These are phyloP conservation scores for Rhodomyrtus psidioides DNA, from an alignment of 441 rosid species.

Conservation along the genomic window DNA sequence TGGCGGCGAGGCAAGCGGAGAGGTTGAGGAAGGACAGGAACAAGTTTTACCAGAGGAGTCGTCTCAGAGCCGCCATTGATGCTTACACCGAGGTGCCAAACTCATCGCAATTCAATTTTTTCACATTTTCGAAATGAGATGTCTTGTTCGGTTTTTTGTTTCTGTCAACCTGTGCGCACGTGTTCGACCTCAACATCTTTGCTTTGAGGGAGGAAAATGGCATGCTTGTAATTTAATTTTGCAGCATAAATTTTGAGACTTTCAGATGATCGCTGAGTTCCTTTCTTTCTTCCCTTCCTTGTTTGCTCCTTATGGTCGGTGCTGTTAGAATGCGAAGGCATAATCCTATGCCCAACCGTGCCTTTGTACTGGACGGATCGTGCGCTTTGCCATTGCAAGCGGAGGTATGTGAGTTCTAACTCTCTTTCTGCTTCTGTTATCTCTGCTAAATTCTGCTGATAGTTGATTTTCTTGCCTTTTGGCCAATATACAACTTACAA, in stretches of 20 bases:
- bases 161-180: background rate
- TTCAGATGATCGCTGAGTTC: background rate
- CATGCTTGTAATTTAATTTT: too few species aligned
- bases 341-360: slow-evolving; percentile 71
- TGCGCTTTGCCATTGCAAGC: slow-evolving; percentile 74
- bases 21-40: slow-evolving; percentile 57
- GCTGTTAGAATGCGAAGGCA: slow-evolving; percentile 32
- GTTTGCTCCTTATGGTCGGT: background rate
- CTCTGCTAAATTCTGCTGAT: background rate
- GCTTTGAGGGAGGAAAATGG: too few species aligned
- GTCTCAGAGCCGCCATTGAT: slow-evolving; percentile 92
- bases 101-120: background rate
- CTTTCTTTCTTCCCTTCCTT: background rate
- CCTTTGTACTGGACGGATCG: slow-evolving; percentile 91
- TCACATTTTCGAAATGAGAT: background rate
- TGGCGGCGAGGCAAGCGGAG: slow-evolving; percentile 70
- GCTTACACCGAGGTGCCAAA: slow-evolving; percentile 79
- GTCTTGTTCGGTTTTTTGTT: background rate
- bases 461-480: background rate
- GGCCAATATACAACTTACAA: background rate
- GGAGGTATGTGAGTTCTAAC: slow-evolving; percentile 52
- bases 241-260: too few species aligned
- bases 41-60: slow-evolving; percentile 42
- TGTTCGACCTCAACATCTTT: background rate
- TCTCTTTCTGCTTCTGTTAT: background rate